phyloP scores from a whole-genome alignment of 176 grass and related monocot species.

The Stipa capillata region DNA sequence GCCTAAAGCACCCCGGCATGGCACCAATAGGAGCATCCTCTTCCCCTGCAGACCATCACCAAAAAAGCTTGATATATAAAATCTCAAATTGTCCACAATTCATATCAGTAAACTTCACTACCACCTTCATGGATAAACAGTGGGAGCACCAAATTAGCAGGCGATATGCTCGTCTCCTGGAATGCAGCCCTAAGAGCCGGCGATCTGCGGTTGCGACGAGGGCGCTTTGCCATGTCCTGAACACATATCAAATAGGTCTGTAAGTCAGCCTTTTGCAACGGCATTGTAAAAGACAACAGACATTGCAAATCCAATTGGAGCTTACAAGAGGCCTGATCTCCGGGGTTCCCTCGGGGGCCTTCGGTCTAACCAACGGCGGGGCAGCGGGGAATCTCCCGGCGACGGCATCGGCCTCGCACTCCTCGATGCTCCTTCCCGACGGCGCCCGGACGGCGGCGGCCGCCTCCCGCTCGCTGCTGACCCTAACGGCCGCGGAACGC shows the following conservation, averaged over 20 bases:
- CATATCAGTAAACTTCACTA: not conserved
- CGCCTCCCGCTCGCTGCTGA: constrained; percentile 57
- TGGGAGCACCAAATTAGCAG: constrained; percentile 81
- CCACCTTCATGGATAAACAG: constrained; percentile 98
- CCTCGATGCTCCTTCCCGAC: constrained; percentile 73
- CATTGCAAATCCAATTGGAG: not conserved
- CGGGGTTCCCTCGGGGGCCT: constrained; percentile 73
- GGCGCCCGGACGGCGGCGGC: constrained; percentile 44
- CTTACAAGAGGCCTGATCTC: constrained; percentile 71
- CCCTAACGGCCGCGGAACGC: constrained; percentile 37
- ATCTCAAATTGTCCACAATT: not conserved
- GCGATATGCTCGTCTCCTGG: constrained; percentile 69
- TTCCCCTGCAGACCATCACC: constrained; percentile 41
- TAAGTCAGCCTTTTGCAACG: not conserved
- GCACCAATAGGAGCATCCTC: constrained; percentile 87
- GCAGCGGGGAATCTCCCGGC: constrained; percentile 65
- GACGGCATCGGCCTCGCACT: constrained; percentile 88
- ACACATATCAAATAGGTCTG: not conserved
- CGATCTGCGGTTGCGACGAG: constrained; percentile 73
- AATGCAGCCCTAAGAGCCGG: constrained; percentile 78
- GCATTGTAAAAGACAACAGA: not conserved
- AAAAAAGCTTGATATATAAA: not conserved
- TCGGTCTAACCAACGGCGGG: constrained; percentile 38
- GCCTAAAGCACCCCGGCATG: constrained; percentile 95
- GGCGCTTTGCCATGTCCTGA: constrained; percentile 66